Evolutionary conservation across 108 stramenopile species (phyloP), one percentile per base, ranked within the genome.

Genomic region (Skeletonema costatum): DNA sequence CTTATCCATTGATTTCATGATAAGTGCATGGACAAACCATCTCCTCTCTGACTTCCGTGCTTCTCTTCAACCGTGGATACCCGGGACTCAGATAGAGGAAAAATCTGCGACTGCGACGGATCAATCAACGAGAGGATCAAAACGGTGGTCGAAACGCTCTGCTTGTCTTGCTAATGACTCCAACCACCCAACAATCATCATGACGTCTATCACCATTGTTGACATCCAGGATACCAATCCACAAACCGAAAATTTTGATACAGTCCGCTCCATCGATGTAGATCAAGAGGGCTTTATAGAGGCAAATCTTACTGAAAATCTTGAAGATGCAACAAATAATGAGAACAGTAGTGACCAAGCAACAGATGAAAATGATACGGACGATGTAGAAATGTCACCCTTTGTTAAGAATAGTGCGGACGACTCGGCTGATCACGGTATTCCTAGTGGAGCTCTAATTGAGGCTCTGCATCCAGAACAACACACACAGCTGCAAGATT

Each of bases 251-350:
- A 17, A 50, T 48, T 21, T 29, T 48, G 46, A 10, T 14, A 10
- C 48, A 32, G 67, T 48, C 1, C 11, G 46, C 30, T 44, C 46
- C 46, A 44, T 72, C 58, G 71, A 69, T 60, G 62, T 39, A 17
- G 48, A 69, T 32, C 58, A 72, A 38, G 76, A 77, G 46, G 76
- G 48, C 25, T 77, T 77, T 19, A 39, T 70, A 48, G 76, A 77
- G 61, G 4, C 51, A 63, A 48, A 33, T 42, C n/a, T 25, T 25
- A 25, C 25, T 0, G 25, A 25, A 25, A 25, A 25, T 25, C 25
- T 25, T 25, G 25, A 25, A 25, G 25, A 12, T 19, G 9, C 64
- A 21, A 17, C 10, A 59, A 30, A 46, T 16, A 0, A n/a, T 5
- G 44, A 46, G 44, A n/a, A 46, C 16, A 46, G 2, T 46, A 11